phyloP scores from a whole-genome alignment of 2,329 filamentous ascomycete genomes.

The Stagonosporopsis rhizophila region DNA sequence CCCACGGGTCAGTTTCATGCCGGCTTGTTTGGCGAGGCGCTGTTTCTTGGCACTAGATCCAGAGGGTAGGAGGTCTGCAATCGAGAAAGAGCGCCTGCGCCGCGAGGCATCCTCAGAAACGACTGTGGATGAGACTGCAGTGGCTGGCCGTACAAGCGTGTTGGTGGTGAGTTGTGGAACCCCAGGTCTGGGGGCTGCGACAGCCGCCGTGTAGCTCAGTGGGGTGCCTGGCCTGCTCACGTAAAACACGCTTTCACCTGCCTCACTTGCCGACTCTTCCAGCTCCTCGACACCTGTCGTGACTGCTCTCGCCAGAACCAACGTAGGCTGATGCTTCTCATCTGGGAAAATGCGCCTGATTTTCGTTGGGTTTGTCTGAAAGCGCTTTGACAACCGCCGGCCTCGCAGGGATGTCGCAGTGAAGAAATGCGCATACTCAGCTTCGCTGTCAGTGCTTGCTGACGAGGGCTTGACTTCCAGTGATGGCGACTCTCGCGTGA shows the following conservation, averaged over 20 bases:
- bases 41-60: constrained; percentile 50
- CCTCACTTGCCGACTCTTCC: constrained; percentile 48
- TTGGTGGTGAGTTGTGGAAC: constrained; percentile 18
- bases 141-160: constrained; percentile 15
- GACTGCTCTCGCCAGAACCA: constrained; percentile 56
- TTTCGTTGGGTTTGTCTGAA: constrained; percentile 48
- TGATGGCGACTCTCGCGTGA: constrained; percentile 34
- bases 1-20: constrained; percentile 35
- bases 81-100: constrained; percentile 59
- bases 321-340: constrained; percentile 54
- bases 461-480: constrained; percentile 28
- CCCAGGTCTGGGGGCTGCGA: constrained; percentile 34
- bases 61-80: constrained; percentile 53
- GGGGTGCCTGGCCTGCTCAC: constrained; percentile 50
- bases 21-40: constrained; percentile 30
- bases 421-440: constrained; percentile 49
- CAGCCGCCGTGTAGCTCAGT: constrained; percentile 40
- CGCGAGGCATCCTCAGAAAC: constrained; percentile 36
- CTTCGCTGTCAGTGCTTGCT: constrained; percentile 34
- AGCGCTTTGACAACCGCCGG: constrained; percentile 50
- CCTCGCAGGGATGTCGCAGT: constrained; percentile 45
- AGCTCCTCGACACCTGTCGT: constrained; percentile 42
- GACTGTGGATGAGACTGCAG: constrained; percentile 27
- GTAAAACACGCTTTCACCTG: constrained; percentile 50
- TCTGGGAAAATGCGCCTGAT: constrained; percentile 56